Evolutionary conservation across 805 yeast genomes (phyloP).

Genomic region (Yarrowia alimentaria): DNA sequence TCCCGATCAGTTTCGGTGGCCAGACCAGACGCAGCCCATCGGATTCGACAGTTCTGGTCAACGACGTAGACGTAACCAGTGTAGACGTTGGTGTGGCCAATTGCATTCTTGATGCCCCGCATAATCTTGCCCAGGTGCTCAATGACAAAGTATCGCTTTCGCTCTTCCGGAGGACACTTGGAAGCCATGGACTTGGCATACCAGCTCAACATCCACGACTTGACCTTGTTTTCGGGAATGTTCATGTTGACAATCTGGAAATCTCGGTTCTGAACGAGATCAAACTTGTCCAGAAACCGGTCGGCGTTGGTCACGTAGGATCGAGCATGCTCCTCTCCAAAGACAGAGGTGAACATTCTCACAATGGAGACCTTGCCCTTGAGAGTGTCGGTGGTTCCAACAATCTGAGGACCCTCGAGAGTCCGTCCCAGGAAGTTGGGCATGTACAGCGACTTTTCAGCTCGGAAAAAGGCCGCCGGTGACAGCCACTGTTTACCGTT

Average conservation of each 20-base stretch:
- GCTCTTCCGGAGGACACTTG: slow-evolving; percentile 13
- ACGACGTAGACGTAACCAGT: slow-evolving; percentile 82
- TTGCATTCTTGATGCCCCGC: slow-evolving; percentile 45
- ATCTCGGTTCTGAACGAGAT: slow-evolving; percentile 44
- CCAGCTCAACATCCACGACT: slow-evolving; percentile 60
- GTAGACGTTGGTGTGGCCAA: slow-evolving; percentile 69
- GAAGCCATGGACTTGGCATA: slow-evolving; percentile 39
- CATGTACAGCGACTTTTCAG: slow-evolving; percentile 71
- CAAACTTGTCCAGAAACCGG: slow-evolving; percentile 43
- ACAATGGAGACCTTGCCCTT: slow-evolving; percentile 59
- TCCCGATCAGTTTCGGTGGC: slow-evolving; percentile 65
- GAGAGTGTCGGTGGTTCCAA: slow-evolving; percentile 43
- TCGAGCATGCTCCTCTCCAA: slow-evolving; percentile 67
- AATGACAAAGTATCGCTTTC: slow-evolving; percentile 13
- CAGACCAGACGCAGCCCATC: slow-evolving; percentile 91
- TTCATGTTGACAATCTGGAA: slow-evolving; percentile 75
- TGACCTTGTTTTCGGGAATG: slow-evolving; percentile 69
- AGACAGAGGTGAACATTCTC: slow-evolving; percentile 61
- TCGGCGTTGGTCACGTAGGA: slow-evolving; percentile 55
- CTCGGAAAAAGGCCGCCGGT: slow-evolving; percentile 74
- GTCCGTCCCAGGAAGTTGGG: slow-evolving; percentile 71
- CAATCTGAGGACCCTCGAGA: slow-evolving; percentile 40
- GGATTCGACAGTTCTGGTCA: slow-evolving; percentile 67
- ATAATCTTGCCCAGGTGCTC: slow-evolving; percentile 18
- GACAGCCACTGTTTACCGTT: slow-evolving; percentile 82